These are phyloP conservation scores for Elsinoe necatrix DNA, from an alignment of 2,329 filamentous ascomycete species.

Conservation along the genomic window DNA sequence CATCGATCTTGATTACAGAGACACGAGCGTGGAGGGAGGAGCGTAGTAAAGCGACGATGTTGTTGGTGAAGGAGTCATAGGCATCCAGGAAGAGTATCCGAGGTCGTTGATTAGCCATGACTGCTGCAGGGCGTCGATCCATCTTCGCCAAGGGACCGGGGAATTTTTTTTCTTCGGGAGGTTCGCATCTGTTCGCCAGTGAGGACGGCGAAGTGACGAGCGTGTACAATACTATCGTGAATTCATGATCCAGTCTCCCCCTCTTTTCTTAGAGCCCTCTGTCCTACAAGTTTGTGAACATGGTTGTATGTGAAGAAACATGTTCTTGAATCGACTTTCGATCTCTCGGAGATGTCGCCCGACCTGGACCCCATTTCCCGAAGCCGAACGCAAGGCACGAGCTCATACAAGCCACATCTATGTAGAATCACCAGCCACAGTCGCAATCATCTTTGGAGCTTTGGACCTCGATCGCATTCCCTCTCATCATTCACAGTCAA, in stretches of 20 bases:
- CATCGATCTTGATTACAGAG: slow-evolving; percentile 57
- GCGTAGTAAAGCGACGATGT: slow-evolving; percentile 76
- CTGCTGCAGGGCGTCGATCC: slow-evolving; percentile 10
- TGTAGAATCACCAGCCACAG: background rate
- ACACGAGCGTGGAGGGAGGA: slow-evolving; percentile 60
- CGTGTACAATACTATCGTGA: background rate
- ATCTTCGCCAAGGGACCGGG: background rate
- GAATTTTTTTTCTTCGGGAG: background rate
- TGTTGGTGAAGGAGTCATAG: slow-evolving; percentile 95
- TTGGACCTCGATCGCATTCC: background rate
- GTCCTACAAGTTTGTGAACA: background rate
- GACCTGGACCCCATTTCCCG: background rate
- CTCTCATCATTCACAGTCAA: background rate
- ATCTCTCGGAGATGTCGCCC: background rate
- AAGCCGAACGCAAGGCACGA: background rate
- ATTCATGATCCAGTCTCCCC: background rate
- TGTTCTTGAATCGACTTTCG: background rate
- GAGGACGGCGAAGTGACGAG: background rate
- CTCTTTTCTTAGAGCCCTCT: background rate
- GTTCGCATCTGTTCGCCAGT: background rate
- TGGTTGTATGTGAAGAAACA: background rate
- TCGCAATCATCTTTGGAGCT: background rate
- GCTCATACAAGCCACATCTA: background rate
- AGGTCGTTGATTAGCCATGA: slow-evolving; percentile 18
- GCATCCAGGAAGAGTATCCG: slow-evolving; percentile 79